Conservation (phyloP, 2,329 filamentous ascomycete genomes). For the Fusarium denticulatum region DNA sequence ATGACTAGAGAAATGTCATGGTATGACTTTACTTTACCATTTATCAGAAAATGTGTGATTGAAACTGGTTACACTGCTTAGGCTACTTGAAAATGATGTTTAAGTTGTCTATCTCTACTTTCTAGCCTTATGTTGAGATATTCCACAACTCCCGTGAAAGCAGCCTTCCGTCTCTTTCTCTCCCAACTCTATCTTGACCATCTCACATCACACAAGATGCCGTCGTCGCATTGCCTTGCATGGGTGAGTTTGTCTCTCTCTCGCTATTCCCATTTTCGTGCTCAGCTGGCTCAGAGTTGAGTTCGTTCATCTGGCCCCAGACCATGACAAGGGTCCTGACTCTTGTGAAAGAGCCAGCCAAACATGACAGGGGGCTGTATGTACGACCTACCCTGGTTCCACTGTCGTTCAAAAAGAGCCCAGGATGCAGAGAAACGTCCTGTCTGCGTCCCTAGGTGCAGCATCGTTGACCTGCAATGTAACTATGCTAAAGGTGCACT, state of each 20-base stretch:
- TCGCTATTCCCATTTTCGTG: constrained; percentile 21
- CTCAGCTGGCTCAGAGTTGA: constrained; percentile 36
- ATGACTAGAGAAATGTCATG: background rate
- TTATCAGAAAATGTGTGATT: background rate
- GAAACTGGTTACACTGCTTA: background rate
- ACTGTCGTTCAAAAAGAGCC: constrained; percentile 19
- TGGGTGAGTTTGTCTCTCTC: background rate
- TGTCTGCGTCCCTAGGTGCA: constrained; percentile 16
- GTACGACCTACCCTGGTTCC: constrained; percentile 24
- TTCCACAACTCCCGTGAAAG: background rate
- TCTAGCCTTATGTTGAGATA: background rate
- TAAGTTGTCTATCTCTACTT: background rate
- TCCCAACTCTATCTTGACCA: background rate
- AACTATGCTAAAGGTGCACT: background rate
- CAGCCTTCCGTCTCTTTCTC: background rate
- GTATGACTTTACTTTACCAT: background rate
- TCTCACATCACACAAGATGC: background rate
- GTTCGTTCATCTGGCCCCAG: constrained; percentile 33
- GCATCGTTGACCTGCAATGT: constrained; percentile 6
- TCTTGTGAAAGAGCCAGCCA: constrained; percentile 19
- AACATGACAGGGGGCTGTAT: background rate
- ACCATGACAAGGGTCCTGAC: constrained; percentile 36
- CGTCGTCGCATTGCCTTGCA: constrained; percentile 1
- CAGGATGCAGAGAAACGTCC: constrained; percentile 15
- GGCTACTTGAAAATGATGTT: background rate